Evolutionary conservation across 768 basidiomycete genomes (phyloP).

Genomic region (Termitomyces sp.): DNA sequence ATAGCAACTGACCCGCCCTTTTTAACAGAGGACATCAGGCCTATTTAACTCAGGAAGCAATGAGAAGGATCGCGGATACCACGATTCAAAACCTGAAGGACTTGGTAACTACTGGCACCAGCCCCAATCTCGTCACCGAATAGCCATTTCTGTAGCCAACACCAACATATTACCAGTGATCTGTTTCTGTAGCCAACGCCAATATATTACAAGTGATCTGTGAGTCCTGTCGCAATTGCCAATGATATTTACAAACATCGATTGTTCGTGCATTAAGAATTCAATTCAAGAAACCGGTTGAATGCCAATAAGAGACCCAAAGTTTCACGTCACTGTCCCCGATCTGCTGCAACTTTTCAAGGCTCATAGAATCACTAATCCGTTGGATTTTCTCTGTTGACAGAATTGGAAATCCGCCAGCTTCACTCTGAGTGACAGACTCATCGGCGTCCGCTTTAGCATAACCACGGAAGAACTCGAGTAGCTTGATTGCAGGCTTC

Average conservation of each 20-base stretch:
- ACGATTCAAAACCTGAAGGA: constrained; percentile 30
- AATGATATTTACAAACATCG: no score
- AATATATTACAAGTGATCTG: no score
- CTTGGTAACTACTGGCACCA: constrained; percentile 25
- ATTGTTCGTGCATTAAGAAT: not conserved
- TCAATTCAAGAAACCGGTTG: not conserved
- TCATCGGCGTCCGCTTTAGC: constrained; percentile 4
- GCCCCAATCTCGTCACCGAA: constrained; percentile 18
- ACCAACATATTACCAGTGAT: not conserved
- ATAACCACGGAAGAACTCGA: constrained; percentile 25
- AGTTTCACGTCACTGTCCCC: not conserved
- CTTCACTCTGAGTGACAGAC: not conserved
- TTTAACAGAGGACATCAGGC: constrained; percentile 34
- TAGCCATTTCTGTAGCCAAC: constrained; percentile 14
- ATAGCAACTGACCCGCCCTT: not conserved
- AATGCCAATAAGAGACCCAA: constrained; percentile 11
- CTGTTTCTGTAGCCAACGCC: constrained; percentile 14
- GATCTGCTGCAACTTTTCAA: not conserved
- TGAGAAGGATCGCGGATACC: constrained; percentile 33
- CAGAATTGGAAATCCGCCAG: constrained; percentile 2
- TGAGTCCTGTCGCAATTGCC: no score
- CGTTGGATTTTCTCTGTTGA: not conserved
- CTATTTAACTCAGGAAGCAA: constrained; percentile 34
- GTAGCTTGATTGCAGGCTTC: constrained; percentile 28
- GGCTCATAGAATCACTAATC: not conserved